A percentile compares a stretch with the other conserved stretches of the same genome.
These are phyloP conservation scores for Epichloe bromicola DNA, from an alignment of 2,329 filamentous ascomycete genomes.

Conservation along the genomic window DNA sequence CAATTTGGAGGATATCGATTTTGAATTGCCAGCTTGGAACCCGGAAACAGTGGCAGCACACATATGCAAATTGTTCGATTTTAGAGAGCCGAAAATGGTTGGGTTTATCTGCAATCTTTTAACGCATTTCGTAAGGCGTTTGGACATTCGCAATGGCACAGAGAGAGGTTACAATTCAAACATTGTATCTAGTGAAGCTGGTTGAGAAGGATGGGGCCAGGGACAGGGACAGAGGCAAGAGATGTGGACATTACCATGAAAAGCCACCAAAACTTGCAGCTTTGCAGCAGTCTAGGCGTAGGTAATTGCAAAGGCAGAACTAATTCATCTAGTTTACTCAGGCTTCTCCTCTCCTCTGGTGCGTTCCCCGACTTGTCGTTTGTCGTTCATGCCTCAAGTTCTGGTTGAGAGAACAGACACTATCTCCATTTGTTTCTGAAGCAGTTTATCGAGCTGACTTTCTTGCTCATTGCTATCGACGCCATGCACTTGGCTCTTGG, in stretches of 20 bases:
- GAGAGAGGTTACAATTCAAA: background rate
- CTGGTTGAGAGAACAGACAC: background rate
- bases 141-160: slow-evolving; percentile 4
- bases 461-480: too few relatives aligned
- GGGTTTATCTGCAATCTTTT: slow-evolving; percentile 2
- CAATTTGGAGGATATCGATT: slow-evolving; percentile 25
- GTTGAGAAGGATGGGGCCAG: background rate
- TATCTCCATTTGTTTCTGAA: background rate
- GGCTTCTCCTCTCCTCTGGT: too few relatives aligned
- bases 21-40: slow-evolving; percentile 6
- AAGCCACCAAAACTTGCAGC: background rate
- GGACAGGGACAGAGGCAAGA: background rate
- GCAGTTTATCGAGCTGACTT: background rate
- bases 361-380: background rate
- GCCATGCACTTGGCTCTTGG: too few relatives aligned
- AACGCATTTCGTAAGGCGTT: slow-evolving; percentile 15
- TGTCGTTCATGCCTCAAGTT: background rate
- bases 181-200: background rate
- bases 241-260: too few relatives aligned
- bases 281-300: background rate
- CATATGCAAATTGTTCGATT: background rate
- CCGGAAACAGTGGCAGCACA: background rate
- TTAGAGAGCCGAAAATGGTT: background rate
- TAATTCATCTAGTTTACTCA: background rate
- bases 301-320: background rate